Evolutionary conservation across 1,284 basidiomycete genomes (phyloP).

Genomic region (Trametes versicolor): DNA sequence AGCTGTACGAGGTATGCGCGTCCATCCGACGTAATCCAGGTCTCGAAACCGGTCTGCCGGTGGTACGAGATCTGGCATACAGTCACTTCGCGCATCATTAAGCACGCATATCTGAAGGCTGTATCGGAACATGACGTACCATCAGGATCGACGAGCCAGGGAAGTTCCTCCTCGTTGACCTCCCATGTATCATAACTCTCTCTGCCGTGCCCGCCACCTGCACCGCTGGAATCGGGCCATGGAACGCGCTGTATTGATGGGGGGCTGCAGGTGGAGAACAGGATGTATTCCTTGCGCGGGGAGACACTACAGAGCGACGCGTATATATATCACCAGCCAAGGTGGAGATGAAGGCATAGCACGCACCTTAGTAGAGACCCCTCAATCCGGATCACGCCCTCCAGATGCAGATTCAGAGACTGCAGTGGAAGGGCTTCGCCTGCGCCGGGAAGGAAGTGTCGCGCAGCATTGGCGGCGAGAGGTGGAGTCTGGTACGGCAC

Average conservation of each 20-base stretch:
- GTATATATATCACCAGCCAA: slow-evolving; percentile 9
- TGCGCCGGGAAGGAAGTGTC: slow-evolving; percentile 78
- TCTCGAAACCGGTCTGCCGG: slow-evolving; percentile 69
- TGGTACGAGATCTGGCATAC: slow-evolving; percentile 67
- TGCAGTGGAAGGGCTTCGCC: slow-evolving; percentile 80
- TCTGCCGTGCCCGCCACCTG: slow-evolving; percentile 35
- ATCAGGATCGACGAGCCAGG: slow-evolving; percentile 77
- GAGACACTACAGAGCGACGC: slow-evolving; percentile 63
- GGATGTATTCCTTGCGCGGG: slow-evolving; percentile 70
- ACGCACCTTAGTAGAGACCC: slow-evolving; percentile 75
- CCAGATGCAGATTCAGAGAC: slow-evolving; percentile 72
- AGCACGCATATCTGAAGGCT: neutral
- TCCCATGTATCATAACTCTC: slow-evolving; percentile 75
- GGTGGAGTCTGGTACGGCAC: slow-evolving; percentile 65
- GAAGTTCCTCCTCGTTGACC: slow-evolving; percentile 72
- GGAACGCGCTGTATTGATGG: slow-evolving; percentile 82
- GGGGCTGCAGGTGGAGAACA: slow-evolving; percentile 78
- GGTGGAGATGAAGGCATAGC: neutral
- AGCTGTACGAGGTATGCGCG: slow-evolving; percentile 80
- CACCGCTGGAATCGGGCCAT: slow-evolving; percentile 65
- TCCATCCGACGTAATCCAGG: slow-evolving; percentile 86
- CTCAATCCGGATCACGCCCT: slow-evolving; percentile 85
- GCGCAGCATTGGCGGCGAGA: slow-evolving; percentile 62
- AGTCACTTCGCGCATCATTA: slow-evolving; percentile 54
- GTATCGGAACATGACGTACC: slow-evolving; percentile 51